Conservation (phyloP, 345 rosid genomes). For the Rhodamnia rubescens region DNA sequence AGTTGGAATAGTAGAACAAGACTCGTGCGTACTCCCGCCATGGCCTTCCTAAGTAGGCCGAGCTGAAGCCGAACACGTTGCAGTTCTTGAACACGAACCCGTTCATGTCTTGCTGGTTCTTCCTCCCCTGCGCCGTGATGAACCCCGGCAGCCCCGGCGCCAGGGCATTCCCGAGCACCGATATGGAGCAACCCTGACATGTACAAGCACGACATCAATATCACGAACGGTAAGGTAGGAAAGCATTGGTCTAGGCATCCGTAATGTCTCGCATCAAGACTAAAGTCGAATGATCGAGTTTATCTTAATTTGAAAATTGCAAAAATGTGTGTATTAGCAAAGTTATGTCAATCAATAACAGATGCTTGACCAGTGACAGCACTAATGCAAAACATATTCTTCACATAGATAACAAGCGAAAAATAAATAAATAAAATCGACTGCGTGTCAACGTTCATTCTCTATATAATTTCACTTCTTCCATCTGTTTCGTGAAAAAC, state of each 20-base stretch:
- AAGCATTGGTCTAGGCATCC: too few species aligned
- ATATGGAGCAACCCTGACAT: slow-evolving; percentile 35
- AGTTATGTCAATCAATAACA: too few species aligned
- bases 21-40: slow-evolving; percentile 50
- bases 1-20: slow-evolving; percentile 22
- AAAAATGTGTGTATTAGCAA: too few species aligned
- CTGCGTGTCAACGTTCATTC: too few species aligned
- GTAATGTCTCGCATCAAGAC: too few species aligned
- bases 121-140: slow-evolving; percentile 54
- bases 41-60: slow-evolving; percentile 38
- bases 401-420: too few species aligned
- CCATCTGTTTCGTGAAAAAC: background rate
- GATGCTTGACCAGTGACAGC: too few species aligned
- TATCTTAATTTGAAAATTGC: too few species aligned
- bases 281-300: too few species aligned
- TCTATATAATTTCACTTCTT: too few species aligned
- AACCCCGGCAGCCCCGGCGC: slow-evolving; percentile 23
- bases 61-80: slow-evolving; percentile 23
- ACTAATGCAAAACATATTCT: too few species aligned
- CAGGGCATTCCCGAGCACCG: slow-evolving; percentile 25
- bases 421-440: too few species aligned
- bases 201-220: background rate
- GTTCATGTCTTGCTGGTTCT: slow-evolving; percentile 10
- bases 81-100: slow-evolving; percentile 56
- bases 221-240: background rate